Base-by-base conservation (phyloP, 345 rosid species). In the Sonneratia caseolaris region DNA sequence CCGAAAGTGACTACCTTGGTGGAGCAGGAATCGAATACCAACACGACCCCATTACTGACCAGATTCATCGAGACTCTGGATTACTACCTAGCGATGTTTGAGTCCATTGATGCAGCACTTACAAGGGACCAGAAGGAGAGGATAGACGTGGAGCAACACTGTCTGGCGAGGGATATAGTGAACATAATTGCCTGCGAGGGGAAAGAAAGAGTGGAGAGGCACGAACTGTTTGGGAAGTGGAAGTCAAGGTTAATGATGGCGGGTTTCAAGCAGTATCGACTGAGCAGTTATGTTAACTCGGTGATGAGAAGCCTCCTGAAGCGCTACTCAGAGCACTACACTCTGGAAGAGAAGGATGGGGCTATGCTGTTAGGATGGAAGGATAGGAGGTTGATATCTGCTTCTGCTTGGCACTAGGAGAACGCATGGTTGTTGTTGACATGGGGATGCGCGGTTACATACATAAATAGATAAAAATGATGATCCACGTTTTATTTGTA, bases 1-100 rank as follows among this genome's bases (percentile, higher is more conserved):
- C 92, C 96, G 14, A 87, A 86, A 73, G 90, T 87, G 51, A 74
- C 72, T 27, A 87, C 96, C n/a, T 47, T 89, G 77, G 88, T 87
- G 32, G 92, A 87, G 80, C 96, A 89, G 66, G 96, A 89, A 79
- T 87, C 92, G 12, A 89, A 87, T 79, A 84, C 96, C 32, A 89
- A 89, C 83, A 89, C 92, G 12, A 78, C 92, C 45, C 86, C 92
- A 10, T 89, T 89, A 77, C 72, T 89, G 73, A 80, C 86, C 0
- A 74, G 92, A 80, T 87, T 89, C 36, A 18, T 55, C 4, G 96
- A 89, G 78, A 75, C 90, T 36, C 79, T 87, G 14, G 86, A 89
- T 61, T 87, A 78, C 78, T 89, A 89, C 77, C 7, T 78, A 74
- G 96, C 96, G 12, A 84, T 89, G 75, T 89, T 87, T 3, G 92